Percentiles rank a stretch among this genome's conserved stretches.
Evolutionary conservation across 2,329 filamentous ascomycete genomes (phyloP).

Genomic region (Thermomyces lanuginosus): DNA sequence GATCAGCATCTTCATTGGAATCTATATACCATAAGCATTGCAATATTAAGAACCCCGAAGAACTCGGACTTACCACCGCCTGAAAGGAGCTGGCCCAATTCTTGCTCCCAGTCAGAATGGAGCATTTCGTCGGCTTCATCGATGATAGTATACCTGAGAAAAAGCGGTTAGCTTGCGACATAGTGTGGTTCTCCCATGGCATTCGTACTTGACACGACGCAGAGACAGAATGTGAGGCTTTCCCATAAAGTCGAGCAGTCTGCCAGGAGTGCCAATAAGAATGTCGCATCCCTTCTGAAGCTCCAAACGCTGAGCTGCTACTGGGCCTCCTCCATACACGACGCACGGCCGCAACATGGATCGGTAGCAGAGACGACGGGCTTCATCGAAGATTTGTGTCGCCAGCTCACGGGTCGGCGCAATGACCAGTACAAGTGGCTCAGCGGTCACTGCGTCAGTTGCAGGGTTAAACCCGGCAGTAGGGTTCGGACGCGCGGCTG

Average conservation of each 20-base stretch:
- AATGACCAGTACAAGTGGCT: conserved; percentile 75
- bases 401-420: conserved; percentile 80
- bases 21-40: conserved; percentile 26
- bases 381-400: conserved; percentile 88
- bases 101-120: conserved; percentile 57
- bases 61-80: conserved; percentile 55
- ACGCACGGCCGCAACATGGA: conserved; percentile 88
- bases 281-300: conserved; percentile 76
- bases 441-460: conserved; percentile 46
- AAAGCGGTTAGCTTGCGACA: conserved; percentile 1
- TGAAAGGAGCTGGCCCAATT: conserved; percentile 58
- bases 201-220: conserved; percentile 51
- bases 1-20: conserved; percentile 58
- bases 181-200: neutral
- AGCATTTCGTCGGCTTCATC: conserved; percentile 96
- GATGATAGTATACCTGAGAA: conserved; percentile 48
- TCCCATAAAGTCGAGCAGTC: conserved; percentile 68
- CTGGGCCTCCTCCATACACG: conserved; percentile 67
- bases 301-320: conserved; percentile 52
- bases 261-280: conserved; percentile 73
- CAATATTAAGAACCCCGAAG: conserved; percentile 5
- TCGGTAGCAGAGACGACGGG: conserved; percentile 81
- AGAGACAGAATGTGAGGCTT: conserved; percentile 53
- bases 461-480: conserved; percentile 37
- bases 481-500: conserved; percentile 53